phyloP scores from a whole-genome alignment of 2,329 filamentous ascomycete genomes.

The Trichoderma gracile region DNA sequence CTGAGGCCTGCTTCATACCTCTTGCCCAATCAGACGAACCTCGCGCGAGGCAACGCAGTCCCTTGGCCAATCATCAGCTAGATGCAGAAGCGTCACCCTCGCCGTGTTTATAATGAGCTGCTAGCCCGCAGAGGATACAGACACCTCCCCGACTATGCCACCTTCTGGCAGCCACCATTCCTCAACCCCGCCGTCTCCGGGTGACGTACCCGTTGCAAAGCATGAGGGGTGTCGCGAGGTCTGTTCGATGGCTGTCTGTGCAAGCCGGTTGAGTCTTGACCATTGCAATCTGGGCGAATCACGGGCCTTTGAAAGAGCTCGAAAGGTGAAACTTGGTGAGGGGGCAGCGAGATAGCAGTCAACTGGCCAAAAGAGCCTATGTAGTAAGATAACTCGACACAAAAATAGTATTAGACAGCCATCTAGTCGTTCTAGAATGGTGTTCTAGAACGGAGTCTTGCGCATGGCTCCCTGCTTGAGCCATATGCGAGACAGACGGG shows the following conservation, averaged over 20 bases:
- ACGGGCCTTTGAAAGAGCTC: neutral
- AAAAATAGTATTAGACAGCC: too few species aligned
- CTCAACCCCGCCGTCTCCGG: neutral
- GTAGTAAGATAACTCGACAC: too few species aligned
- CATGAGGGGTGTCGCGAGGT: too few species aligned
- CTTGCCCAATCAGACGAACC: neutral
- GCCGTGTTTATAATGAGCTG: neutral
- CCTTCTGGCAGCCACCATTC: neutral
- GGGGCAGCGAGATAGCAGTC: too few species aligned
- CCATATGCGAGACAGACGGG: too few species aligned
- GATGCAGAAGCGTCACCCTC: neutral
- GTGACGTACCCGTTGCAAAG: neutral
- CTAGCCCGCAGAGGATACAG: neutral
- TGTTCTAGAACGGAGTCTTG: too few species aligned
- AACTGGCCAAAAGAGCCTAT: too few species aligned
- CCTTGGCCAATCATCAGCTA: neutral
- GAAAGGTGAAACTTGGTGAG: too few species aligned
- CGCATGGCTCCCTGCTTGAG: too few species aligned
- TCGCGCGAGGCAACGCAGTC: neutral
- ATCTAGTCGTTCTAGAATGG: too few species aligned
- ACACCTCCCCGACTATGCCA: neutral
- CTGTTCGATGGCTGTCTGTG: too few species aligned
- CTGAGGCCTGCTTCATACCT: neutral
- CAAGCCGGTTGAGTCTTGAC: neutral
- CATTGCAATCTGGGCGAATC: neutral